Base-by-base conservation (phyloP, 805 yeast genomes). In the Saturnispora mendoncae region DNA sequence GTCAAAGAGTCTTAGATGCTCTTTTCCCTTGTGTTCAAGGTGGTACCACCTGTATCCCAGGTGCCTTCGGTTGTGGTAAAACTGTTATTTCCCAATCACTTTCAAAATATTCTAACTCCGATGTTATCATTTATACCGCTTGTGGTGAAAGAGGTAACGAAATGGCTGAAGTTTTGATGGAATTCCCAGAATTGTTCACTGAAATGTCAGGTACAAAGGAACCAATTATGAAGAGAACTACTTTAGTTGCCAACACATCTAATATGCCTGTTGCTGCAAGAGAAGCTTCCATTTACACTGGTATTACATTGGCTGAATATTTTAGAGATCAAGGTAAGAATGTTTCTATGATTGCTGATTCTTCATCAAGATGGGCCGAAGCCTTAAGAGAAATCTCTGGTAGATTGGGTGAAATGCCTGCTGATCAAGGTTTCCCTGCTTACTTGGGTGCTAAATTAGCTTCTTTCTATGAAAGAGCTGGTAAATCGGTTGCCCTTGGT, bases 341-440 rank as follows among this genome's bases (percentile, higher is more conserved):
- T 61, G 98, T 92, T 49, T 79, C 97, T 26, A 92, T 92, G 97
- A 92, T 92, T 82, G 99, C 99, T 46, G 99, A 92, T 66, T 92
- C 98, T 5, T 90, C 97, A 26, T 88, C 97, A 25, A 88, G 99
- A 75, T 92, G 99, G 99, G 99, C 99, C 34, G 99, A 92, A 73
- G 99, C 99, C 48, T 76, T 92, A 63, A 88, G 99, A 81, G 99
- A 92, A 76, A 83, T 92, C 64, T 88, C 97, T 40, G 99, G 99
- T 77, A 94, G 99, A 77, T 74, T 92, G 65, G 99, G 98, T 69
- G 99, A 92, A 74, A 92, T 92, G 99, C 99, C 99, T 62, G 99
- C 99, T 48, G 99, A 92, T 69, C 98, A 94, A 74, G 99, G 99
- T 74, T 92, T 88, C 92, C 99, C 99, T 47, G 99, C 99, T 39